Conservation (phyloP, 371 early-diverging fungal genomes). For the Rhizopus delemar region DNA sequence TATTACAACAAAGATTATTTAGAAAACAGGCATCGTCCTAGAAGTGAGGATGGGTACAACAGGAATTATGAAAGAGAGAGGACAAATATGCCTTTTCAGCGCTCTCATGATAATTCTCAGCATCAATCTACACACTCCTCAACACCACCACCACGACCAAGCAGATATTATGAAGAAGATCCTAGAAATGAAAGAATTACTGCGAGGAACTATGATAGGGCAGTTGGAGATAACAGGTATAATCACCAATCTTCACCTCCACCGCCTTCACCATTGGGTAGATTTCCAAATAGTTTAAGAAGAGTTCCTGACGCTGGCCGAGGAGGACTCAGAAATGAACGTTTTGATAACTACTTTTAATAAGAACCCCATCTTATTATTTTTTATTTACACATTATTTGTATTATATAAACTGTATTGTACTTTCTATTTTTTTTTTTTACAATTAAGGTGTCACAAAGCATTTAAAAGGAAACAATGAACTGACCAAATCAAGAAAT, state of each 20-base stretch:
- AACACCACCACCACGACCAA: neutral
- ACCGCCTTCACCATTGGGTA: neutral
- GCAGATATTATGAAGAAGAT: slow-evolving; percentile 6
- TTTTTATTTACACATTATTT: no score
- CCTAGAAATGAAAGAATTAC: neutral
- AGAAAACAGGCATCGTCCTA: neutral
- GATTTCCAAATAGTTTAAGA: neutral
- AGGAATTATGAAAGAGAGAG: neutral
- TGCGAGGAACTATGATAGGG: neutral
- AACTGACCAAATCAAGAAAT: no score
- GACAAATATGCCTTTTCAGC: neutral
- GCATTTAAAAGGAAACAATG: no score
- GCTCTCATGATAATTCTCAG: neutral
- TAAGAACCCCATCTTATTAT: no score
- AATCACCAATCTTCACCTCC: neutral
- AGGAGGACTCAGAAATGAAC: neutral
- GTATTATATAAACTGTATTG: no score
- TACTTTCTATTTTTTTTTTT: no score
- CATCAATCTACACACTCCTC: neutral
- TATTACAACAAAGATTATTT: neutral
- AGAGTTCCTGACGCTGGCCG: neutral
- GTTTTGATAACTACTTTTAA: neutral
- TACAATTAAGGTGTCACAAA: no score
- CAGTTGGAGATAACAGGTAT: neutral
- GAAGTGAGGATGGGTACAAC: neutral